Conservation (phyloP, 2,329 filamentous ascomycete species). For the Helotiales sp. region DNA sequence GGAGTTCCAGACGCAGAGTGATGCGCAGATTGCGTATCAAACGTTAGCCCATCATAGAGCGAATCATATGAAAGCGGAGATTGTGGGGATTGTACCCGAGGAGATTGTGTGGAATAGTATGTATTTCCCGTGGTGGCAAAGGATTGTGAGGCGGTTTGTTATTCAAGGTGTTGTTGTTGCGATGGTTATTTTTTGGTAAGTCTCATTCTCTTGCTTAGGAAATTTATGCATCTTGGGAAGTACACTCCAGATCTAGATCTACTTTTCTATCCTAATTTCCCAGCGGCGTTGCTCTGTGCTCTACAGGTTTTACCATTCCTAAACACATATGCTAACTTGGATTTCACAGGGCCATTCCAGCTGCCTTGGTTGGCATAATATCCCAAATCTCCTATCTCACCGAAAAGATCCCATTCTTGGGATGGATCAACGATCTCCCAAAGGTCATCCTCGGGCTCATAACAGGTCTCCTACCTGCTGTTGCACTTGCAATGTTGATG, state of each 20-base stretch:
- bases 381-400: conserved; percentile 66
- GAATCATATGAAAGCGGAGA: conserved; percentile 67
- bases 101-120: conserved; percentile 73
- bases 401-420: conserved; percentile 56
- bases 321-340: too few relatives aligned
- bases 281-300: too few relatives aligned
- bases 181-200: conserved; percentile 66
- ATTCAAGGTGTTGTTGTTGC: conserved; percentile 58
- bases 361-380: conserved; percentile 66
- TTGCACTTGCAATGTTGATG: conserved; percentile 66
- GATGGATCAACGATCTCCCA: conserved; percentile 63
- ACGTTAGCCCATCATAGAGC: conserved; percentile 66
- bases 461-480: conserved; percentile 63
- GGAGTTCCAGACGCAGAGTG: conserved; percentile 64
- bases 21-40: conserved; percentile 69
- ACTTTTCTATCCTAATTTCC: too few relatives aligned
- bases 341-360: conserved; percentile 62
- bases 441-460: conserved; percentile 61
- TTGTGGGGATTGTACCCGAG: conserved; percentile 63
- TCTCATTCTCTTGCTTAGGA: not conserved
- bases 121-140: conserved; percentile 65
- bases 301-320: too few relatives aligned
- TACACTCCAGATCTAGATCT: too few relatives aligned
- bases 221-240: too few relatives aligned
- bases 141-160: conserved; percentile 58